These are phyloP conservation scores for Colletotrichum echinochloae DNA, from an alignment of 2,329 filamentous ascomycete species.

Conservation along the genomic window DNA sequence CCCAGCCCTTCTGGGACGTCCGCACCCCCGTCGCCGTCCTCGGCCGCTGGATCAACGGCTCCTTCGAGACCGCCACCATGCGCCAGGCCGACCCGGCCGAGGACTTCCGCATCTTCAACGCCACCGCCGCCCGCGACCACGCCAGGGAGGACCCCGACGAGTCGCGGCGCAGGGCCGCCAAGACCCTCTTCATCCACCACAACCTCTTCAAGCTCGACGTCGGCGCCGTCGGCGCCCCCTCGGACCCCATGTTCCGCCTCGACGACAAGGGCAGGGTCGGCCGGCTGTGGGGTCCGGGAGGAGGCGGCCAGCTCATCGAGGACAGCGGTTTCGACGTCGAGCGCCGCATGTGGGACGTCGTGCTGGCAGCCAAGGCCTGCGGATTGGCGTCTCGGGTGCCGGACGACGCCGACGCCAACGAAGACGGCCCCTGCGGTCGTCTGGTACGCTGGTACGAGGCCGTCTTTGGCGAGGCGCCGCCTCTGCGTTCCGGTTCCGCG, in stretches of 20 bases:
- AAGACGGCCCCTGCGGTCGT: slow-evolving; percentile 46
- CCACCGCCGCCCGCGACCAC: slow-evolving; percentile 32
- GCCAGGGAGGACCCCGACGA: slow-evolving; percentile 37
- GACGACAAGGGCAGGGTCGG: slow-evolving; percentile 43
- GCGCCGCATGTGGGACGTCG: slow-evolving; percentile 49
- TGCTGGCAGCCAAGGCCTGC: slow-evolving; percentile 47
- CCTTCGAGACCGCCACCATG: slow-evolving; percentile 46
- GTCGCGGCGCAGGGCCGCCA: slow-evolving; percentile 37
- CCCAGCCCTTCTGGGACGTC: slow-evolving; percentile 54
- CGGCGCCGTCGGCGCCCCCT: slow-evolving; percentile 42
- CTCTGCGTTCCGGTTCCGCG: slow-evolving; percentile 6
- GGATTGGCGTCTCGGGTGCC: slow-evolving; percentile 35
- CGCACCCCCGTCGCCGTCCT: slow-evolving; percentile 48
- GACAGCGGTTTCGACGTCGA: slow-evolving; percentile 50
- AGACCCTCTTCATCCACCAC: slow-evolving; percentile 52
- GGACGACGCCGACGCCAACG: no score
- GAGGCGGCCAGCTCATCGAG: slow-evolving; percentile 41
- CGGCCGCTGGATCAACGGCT: slow-evolving; percentile 48
- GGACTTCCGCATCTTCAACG: slow-evolving; percentile 45
- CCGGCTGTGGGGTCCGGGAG: slow-evolving; percentile 48
- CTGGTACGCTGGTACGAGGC: slow-evolving; percentile 43
- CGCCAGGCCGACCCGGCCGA: slow-evolving; percentile 48
- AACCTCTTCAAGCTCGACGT: slow-evolving; percentile 54
- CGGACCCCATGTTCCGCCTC: slow-evolving; percentile 40
- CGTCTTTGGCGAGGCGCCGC: slow-evolving; percentile 26